Conservation (phyloP, 331 rosid genomes). For the Dryas integrifolia region DNA sequence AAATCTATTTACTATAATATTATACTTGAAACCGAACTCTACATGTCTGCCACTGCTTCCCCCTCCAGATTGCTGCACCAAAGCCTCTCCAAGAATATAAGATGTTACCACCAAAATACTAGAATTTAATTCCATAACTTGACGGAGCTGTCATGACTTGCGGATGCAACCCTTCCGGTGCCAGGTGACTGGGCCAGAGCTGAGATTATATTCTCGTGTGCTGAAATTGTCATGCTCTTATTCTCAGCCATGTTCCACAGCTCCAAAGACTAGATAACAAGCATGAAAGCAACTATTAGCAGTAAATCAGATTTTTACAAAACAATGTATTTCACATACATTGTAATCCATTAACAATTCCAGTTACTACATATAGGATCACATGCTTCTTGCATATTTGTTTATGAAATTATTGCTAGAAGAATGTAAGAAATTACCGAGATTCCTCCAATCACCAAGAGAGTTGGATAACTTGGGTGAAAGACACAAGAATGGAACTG, state of each 20-base stretch:
- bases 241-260: slow-evolving; percentile 86
- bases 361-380: not conserved
- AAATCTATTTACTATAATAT: not conserved
- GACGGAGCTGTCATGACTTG: slow-evolving; percentile 80
- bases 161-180: slow-evolving; percentile 84
- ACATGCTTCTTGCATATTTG: not conserved
- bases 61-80: not conserved
- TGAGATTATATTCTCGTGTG: slow-evolving; percentile 75
- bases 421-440: slow-evolving; percentile 23
- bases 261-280: slow-evolving; percentile 63
- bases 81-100: not conserved
- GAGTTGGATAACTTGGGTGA: slow-evolving; percentile 79
- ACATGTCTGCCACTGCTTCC: not conserved
- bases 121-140: slow-evolving; percentile 73
- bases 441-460: slow-evolving; percentile 73
- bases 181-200: slow-evolving; percentile 74
- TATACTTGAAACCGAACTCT: not conserved
- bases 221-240: slow-evolving; percentile 67
- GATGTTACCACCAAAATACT: not conserved
- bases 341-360: not conserved
- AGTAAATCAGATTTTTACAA: not conserved
- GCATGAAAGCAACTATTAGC: not conserved
- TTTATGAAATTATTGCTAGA: not conserved
- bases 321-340: not conserved
- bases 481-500: slow-evolving; percentile 69